Evolutionary conservation across 2,329 filamentous ascomycete genomes (phyloP), one percentile per base, ranked within the genome.

Genomic region (Fusarium praegraminearum): DNA sequence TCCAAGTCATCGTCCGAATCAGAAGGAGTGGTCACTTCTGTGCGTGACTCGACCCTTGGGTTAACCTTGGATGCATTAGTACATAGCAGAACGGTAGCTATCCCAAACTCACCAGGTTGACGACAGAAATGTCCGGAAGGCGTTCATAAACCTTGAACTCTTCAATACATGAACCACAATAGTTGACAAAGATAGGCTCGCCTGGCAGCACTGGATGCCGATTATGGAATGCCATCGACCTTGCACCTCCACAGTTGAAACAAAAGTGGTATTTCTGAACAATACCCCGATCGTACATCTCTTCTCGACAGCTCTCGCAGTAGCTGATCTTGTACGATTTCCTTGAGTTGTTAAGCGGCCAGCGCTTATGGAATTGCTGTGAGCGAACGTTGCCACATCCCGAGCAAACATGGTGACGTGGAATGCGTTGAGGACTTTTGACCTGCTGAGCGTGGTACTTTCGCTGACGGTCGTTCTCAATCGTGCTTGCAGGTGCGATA

Each of bases 181-280:
- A 80, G 46, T 80, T 81, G 16, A 71, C 74, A 11, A 76, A 57
- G 18, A 79, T 62, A 3, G 72, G 58, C 24, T 74, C 69, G 10
- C 76, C 78, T 22, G 72, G 62, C 3, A 65, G 46, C 13, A 67
- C 58, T 5, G 73, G 69, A 33, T 76, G 57, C n/a, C 69, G 43
- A 4, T 33, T 51, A 41, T 84, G 81, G 45, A 81, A 84, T 13
- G 71, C 74, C 28, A 75, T 73, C 7, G 83, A 84, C 44, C 83
- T 78, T 8, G 79, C 72, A 24, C 76, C 77, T 24, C 80, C 79
- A 58, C 83, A 84, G 28, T 78, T 73, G 41, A 77, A 81, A 71
- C 84, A 86, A 22, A 84, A 79, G 55, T 83, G 82, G 38, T 76
- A 73, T 2, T 52, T 32, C 11, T 73, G 67, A 12, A 71, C 64